Evolutionary conservation across 2,329 filamentous ascomycete species (phyloP).

Genomic region (Ceratocystiopsis sp.): DNA sequence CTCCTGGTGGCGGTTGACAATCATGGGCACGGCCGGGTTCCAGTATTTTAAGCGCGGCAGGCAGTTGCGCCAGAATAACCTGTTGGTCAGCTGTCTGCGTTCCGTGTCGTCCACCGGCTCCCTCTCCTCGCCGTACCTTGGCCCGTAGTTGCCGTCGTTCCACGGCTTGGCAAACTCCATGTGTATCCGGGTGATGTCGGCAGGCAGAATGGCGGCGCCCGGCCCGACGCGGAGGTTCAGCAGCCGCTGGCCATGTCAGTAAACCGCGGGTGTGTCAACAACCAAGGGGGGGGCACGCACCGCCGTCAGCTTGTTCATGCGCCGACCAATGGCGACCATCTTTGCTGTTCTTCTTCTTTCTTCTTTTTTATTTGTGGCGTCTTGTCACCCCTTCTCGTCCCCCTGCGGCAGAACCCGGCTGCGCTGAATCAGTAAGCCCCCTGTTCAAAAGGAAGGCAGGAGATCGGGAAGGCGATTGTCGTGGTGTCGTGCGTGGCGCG

Average conservation of each 20-base stretch:
- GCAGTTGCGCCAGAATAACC: constrained; percentile 75
- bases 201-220: constrained; percentile 66
- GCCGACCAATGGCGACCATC: constrained; percentile 36
- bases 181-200: constrained; percentile 57
- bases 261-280: too few relatives aligned
- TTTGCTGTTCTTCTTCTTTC: constrained; percentile 8
- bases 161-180: constrained; percentile 50
- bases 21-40: constrained; percentile 75
- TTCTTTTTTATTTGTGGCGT: not conserved
- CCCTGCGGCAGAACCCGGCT: too few relatives aligned
- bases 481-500: too few relatives aligned
- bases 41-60: constrained; percentile 84
- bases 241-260: constrained; percentile 31
- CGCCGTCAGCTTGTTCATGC: constrained; percentile 56
- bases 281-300: constrained; percentile 29
- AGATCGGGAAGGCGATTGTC: too few relatives aligned
- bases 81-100: constrained; percentile 18
- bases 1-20: constrained; percentile 46
- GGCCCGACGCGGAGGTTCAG: constrained; percentile 62
- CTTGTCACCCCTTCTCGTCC: not conserved
- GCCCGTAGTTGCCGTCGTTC: constrained; percentile 52
- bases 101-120: not conserved
- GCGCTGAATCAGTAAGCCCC: too few relatives aligned
- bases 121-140: constrained; percentile 33
- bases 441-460: too few relatives aligned